Conservation (phyloP, 305 asterid species). For the Fraxinus velutina region DNA sequence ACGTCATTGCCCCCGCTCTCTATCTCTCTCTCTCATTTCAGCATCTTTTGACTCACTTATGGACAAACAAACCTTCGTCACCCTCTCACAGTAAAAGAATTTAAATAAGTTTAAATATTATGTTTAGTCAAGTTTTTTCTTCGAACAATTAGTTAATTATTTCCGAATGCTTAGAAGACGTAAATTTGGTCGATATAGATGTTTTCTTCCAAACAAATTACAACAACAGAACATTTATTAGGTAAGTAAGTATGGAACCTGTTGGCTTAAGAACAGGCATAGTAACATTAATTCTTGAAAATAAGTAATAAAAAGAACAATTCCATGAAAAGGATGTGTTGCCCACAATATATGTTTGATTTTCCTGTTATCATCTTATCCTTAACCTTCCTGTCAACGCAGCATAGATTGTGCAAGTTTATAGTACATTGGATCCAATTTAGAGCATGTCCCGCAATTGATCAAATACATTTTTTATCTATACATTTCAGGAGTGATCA, state of each 20-base stretch:
- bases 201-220: constrained; percentile 22
- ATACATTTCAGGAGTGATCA: too few species aligned
- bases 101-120: constrained; percentile 19
- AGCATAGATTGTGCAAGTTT: neutral
- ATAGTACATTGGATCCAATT: neutral
- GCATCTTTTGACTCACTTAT: constrained; percentile 47
- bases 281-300: neutral
- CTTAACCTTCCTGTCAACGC: neutral
- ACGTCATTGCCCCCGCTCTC: neutral
- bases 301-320: neutral
- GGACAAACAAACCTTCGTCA: constrained; percentile 60
- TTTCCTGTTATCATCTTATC: neutral
- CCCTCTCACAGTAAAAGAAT: constrained; percentile 42
- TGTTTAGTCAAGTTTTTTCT: too few species aligned
- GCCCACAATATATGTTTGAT: neutral
- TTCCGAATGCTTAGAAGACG: neutral
- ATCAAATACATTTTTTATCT: too few species aligned
- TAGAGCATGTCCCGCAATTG: neutral
- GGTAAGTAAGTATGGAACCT: constrained; percentile 36
- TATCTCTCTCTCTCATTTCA: constrained; percentile 34
- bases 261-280: constrained; percentile 25
- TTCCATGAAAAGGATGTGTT: neutral
- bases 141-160: neutral
- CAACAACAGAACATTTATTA: constrained; percentile 2
- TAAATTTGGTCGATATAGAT: constrained; percentile 17